Conservation (phyloP, 257 asterid species). For the Jasminum sambac region DNA sequence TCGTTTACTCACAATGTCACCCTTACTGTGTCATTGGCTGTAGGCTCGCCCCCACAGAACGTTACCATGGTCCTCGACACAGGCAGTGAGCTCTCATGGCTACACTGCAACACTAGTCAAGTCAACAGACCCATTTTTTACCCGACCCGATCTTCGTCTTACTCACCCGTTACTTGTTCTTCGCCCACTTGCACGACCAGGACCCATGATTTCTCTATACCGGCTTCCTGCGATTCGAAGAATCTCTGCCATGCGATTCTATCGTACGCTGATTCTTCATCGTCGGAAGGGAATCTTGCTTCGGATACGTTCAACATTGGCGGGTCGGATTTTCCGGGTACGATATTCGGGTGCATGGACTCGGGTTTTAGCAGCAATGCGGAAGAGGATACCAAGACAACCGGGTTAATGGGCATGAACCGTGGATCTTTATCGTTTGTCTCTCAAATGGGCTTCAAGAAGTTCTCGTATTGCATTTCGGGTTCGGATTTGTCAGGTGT, state of each 20-base stretch:
- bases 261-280: conserved; percentile 75
- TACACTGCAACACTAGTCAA: conserved; percentile 65
- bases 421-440: conserved; percentile 81
- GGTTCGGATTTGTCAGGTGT: conserved; percentile 68
- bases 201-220: conserved; percentile 84
- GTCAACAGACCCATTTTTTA: conserved; percentile 45
- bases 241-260: conserved; percentile 80
- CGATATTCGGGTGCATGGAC: conserved; percentile 85
- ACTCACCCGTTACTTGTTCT: conserved; percentile 65
- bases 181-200: conserved; percentile 76
- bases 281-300: conserved; percentile 79
- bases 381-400: conserved; percentile 69
- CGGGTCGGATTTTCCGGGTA: conserved; percentile 60
- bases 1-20: conserved; percentile 90
- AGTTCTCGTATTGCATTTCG: conserved; percentile 85
- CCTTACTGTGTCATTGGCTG: conserved; percentile 74
- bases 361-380: conserved; percentile 67
- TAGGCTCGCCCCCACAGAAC: conserved; percentile 87
- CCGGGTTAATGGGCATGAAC: conserved; percentile 96
- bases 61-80: conserved; percentile 95
- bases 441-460: conserved; percentile 80
- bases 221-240: conserved; percentile 77
- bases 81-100: conserved; percentile 95
- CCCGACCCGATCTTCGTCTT: conserved; percentile 54
- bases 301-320: conserved; percentile 54